phyloP scores from a whole-genome alignment of 2,329 filamentous ascomycete genomes.

The Domatiomyces globalis region DNA sequence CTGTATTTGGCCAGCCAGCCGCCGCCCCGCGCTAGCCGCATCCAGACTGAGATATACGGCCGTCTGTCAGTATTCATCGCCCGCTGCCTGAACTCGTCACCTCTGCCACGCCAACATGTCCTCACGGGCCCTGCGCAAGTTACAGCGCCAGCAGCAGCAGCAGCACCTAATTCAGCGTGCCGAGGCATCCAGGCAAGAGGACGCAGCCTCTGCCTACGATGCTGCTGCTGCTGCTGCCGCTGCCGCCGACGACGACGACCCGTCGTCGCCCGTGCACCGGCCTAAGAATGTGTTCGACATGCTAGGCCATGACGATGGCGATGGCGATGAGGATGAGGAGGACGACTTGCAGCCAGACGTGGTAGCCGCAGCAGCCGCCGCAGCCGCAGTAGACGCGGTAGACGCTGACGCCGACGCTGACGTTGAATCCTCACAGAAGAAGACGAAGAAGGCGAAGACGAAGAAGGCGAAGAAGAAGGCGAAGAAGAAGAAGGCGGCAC shows the following conservation, averaged over 20 bases:
- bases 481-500: conserved; percentile 46
- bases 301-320: conserved; percentile 32
- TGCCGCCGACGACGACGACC: conserved; percentile 28
- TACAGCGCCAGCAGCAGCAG: conserved; percentile 49
- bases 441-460: conserved; percentile 46
- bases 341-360: conserved; percentile 20
- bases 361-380: conserved; percentile 12
- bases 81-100: no score
- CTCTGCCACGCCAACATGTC: conserved; percentile 37
- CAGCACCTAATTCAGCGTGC: conserved; percentile 30
- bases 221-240: conserved; percentile 23
- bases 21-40: no score
- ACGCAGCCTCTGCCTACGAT: conserved; percentile 23
- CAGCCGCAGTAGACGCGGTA: conserved; percentile 8
- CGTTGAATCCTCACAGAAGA: conserved; percentile 17
- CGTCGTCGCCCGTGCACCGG: conserved; percentile 7
- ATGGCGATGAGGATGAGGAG: conserved; percentile 23
- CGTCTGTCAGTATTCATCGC: background rate
- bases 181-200: conserved; percentile 3
- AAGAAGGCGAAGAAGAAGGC: conserved; percentile 45
- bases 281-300: conserved; percentile 38
- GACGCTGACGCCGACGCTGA: conserved; percentile 2
- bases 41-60: no score
- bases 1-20: background rate
- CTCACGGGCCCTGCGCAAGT: conserved; percentile 49